Percentiles rank a stretch among this genome's conserved stretches.
These are phyloP conservation scores for Claviceps maximensis DNA, from an alignment of 2,329 filamentous ascomycete genomes.

Conservation along the genomic window DNA sequence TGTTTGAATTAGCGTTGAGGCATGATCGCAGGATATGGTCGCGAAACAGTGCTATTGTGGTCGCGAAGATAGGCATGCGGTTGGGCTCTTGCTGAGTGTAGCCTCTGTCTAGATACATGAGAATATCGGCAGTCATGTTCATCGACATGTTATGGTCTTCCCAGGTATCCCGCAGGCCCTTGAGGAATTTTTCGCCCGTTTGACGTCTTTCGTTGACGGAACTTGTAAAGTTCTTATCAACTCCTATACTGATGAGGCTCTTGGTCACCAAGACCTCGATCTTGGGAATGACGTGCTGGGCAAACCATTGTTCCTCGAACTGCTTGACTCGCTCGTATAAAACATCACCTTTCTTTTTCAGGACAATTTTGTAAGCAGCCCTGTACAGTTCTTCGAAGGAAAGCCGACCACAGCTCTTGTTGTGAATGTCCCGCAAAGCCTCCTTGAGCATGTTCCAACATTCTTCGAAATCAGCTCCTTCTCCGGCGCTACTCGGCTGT, in stretches of 20 bases:
- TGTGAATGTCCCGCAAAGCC: constrained; percentile 79
- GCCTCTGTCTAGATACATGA: constrained; percentile 94
- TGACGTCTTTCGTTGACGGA: constrained; percentile 68
- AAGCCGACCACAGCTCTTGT: constrained; percentile 74
- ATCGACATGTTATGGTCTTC: constrained; percentile 82
- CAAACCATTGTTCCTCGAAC: constrained; percentile 75
- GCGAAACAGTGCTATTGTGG: constrained; percentile 77
- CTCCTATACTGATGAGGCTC: constrained; percentile 47
- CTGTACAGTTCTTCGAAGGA: constrained; percentile 96
- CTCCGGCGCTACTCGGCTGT: constrained; percentile 28
- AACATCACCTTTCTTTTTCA: constrained; percentile 71
- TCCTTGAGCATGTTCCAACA: constrained; percentile 67
- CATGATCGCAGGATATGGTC: constrained; percentile 64
- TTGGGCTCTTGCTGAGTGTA: constrained; percentile 54
- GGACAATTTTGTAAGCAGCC: constrained; percentile 82
- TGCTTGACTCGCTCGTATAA: constrained; percentile 70
- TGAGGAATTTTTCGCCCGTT: constrained; percentile 72
- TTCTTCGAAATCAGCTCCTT: constrained; percentile 67
- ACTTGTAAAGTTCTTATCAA: constrained; percentile 41
- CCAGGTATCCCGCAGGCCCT: constrained; percentile 65
- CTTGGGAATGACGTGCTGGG: constrained; percentile 53
- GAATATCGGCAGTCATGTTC: constrained; percentile 91
- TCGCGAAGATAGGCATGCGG: constrained; percentile 66
- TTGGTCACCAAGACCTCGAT: constrained; percentile 61
- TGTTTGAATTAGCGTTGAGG: constrained; percentile 30